Evolutionary conservation across 768 basidiomycete genomes (phyloP), one percentile per base, ranked within the genome.

Genomic region (Hygrocybe coccinea): DNA sequence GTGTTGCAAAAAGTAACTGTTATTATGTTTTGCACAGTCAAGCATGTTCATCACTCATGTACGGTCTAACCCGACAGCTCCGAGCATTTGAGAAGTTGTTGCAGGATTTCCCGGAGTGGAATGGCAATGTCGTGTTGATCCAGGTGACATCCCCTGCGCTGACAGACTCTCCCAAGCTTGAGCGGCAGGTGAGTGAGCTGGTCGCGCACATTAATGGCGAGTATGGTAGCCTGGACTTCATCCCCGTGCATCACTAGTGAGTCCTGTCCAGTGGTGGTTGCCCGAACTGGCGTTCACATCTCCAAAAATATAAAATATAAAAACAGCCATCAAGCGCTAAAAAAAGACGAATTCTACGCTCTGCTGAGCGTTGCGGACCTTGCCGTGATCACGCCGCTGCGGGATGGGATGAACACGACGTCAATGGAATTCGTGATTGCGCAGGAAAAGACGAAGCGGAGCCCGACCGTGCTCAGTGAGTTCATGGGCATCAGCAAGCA

Each of bases 321-420:
- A 19, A 45, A 7, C 63, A 95, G 93, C 75, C 95, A 99, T 72
- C 95, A 99, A 72, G 86, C 91, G 1, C 84, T 99, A 64, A 95
- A 95, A 70, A 91, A 93, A 70, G 93, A 98, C 71, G 95, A 99
- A 68, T 99, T 97, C 70, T 97, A 97, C 71, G 95, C 93, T 0
- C 79, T 99, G 11, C 76, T 99, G 36, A 86, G 85, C 54, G 95
- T 91, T 3, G 95, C 95, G 5, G 95, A 97, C 67, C 79, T 98
- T 11, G 95, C 88, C 14, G 86, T 98, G 39, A 95, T 97, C 69
- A 97, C 95, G 0, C 92, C 94, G 1, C 79, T 97, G 6, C 84
- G 95, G 34, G 95, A 99, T 66, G 97, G 95, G 5, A 98, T 98
- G 97, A 99, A 99, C 78, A 97, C 95, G 12, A 97, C 95, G 0